Conservation (phyloP, 257 asterid genomes). For the Scutellaria galericulata region DNA sequence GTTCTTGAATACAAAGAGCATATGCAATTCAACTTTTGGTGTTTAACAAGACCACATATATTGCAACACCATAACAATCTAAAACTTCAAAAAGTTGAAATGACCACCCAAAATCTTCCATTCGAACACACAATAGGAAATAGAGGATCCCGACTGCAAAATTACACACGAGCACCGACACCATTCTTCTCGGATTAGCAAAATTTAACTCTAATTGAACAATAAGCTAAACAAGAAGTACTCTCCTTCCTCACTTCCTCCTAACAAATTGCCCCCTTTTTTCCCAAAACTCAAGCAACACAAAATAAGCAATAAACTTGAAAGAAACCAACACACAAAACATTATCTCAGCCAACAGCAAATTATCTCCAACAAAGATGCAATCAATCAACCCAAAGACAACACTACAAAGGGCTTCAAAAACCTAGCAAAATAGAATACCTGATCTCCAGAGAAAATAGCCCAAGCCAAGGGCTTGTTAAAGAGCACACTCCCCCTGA, state of each 20-base stretch:
- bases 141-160: not conserved
- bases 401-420: not conserved
- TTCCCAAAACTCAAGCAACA: constrained; percentile 4
- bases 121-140: not conserved
- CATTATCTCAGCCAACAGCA: not conserved
- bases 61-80: not conserved
- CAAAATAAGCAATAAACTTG: not conserved
- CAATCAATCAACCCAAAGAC: constrained; percentile 11
- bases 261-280: not conserved
- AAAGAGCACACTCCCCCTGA: constrained; percentile 83
- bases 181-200: not conserved
- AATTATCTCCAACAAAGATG: not conserved
- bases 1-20: constrained; percentile 12
- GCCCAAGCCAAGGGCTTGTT: constrained; percentile 96
- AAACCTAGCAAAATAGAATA: constrained; percentile 23
- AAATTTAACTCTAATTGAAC: not conserved
- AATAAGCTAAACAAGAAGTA: not conserved
- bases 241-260: not conserved
- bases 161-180: constrained; percentile 13
- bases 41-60: not conserved
- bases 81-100: not conserved
- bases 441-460: constrained; percentile 99
- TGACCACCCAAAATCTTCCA: constrained; percentile 10
- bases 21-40: not conserved
- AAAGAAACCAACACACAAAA: constrained; percentile 5